Conservation (phyloP, 108 stramenopile species). For the Hondaea fermentalgiana region DNA sequence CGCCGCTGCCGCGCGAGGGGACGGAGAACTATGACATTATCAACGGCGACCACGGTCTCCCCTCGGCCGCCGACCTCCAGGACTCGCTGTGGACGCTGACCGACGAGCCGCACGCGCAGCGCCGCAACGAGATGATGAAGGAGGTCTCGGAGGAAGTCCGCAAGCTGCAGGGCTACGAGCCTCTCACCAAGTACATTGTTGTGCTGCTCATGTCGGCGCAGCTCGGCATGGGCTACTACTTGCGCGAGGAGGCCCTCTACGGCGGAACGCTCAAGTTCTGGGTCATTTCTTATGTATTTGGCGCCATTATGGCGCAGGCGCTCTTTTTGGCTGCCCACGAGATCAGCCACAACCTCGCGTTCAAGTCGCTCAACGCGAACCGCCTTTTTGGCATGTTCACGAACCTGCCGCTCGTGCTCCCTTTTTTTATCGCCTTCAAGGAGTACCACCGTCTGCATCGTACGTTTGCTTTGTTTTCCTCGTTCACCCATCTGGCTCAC, state of each 20-base stretch:
- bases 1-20: background rate
- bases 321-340: conserved; percentile 82
- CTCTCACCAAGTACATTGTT: conserved; percentile 56
- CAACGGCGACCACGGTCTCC: background rate
- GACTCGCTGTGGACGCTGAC: conserved; percentile 3
- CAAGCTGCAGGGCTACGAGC: conserved; percentile 67
- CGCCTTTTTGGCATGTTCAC: conserved; percentile 65
- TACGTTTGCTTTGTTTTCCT: conserved; percentile 29
- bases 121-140: conserved; percentile 64
- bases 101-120: background rate
- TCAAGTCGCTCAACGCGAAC: conserved; percentile 58
- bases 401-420: conserved; percentile 76
- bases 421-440: conserved; percentile 59
- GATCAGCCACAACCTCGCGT: conserved; percentile 74
- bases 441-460: conserved; percentile 91
- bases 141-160: conserved; percentile 65
- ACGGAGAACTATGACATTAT: background rate
- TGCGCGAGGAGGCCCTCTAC: conserved; percentile 43
- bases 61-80: background rate
- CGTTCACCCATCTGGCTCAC: background rate
- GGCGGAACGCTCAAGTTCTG: conserved; percentile 28
- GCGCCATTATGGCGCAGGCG: conserved; percentile 70
- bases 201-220: conserved; percentile 47
- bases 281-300: conserved; percentile 52
- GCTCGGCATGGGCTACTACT: conserved; percentile 53